phyloP scores from a whole-genome alignment of 2,329 filamentous ascomycete species.

The Coniochaeta ligniaria region DNA sequence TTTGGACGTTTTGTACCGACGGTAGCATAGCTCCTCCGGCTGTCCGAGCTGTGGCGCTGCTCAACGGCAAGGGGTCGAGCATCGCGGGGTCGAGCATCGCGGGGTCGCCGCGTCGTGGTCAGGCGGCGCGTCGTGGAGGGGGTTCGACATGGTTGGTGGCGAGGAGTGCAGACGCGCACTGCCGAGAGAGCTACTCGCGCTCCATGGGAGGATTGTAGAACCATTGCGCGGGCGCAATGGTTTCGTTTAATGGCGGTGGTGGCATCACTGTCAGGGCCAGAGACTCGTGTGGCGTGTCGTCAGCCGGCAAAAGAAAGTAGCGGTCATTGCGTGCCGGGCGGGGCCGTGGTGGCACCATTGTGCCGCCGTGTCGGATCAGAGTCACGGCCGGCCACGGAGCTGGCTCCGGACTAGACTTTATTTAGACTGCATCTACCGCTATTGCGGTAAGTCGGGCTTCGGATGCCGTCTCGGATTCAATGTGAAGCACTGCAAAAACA shows the following conservation, averaged over 20 bases:
- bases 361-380: not conserved
- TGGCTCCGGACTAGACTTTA: not conserved
- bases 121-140: not conserved
- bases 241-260: not conserved
- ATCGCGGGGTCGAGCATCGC: not conserved
- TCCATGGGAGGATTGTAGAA: not conserved
- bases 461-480: too few species aligned
- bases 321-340: not conserved
- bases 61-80: not conserved
- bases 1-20: constrained; percentile 5
- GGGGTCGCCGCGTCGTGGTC: not conserved
- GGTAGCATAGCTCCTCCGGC: constrained; percentile 2
- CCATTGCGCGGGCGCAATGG: constrained; percentile 2
- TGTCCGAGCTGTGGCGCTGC: not conserved
- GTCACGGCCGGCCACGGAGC: not conserved
- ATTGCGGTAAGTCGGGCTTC: too few species aligned
- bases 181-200: not conserved
- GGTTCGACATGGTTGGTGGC: not conserved
- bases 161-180: not conserved
- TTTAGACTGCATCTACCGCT: not conserved
- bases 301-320: not conserved
- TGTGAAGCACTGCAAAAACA: too few species aligned
- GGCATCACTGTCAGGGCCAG: not conserved
- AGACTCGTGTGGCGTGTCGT: not conserved
- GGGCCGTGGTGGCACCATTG: not conserved